A percentile compares a stretch with the other conserved stretches of the same genome.
phyloP scores from a whole-genome alignment of 371 early-diverging fungal species.

The Rhizopus arrhizus region DNA sequence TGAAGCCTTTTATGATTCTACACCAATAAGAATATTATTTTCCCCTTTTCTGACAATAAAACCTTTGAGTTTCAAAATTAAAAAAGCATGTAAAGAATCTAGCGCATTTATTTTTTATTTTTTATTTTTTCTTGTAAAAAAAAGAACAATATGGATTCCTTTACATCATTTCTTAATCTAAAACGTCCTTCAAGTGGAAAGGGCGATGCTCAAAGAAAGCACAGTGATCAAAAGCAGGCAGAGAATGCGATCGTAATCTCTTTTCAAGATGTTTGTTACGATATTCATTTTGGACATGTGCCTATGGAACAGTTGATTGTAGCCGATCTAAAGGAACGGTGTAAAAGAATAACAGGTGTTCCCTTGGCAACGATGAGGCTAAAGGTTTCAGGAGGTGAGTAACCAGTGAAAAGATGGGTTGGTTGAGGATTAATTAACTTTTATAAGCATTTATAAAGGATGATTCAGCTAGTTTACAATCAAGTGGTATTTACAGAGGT shows the following conservation, averaged over 20 bases:
- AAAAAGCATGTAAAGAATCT: too few relatives aligned
- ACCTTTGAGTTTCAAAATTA: too few relatives aligned
- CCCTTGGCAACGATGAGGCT: slow-evolving; percentile 34
- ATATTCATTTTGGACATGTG: slow-evolving; percentile 26
- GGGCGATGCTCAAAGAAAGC: neutral
- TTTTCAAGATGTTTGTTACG: slow-evolving; percentile 21
- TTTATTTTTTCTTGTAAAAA: neutral
- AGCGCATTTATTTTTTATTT: too few relatives aligned
- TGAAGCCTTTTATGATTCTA: too few relatives aligned
- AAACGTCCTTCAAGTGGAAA: neutral
- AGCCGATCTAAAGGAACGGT: slow-evolving; percentile 28
- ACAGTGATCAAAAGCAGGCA: neutral
- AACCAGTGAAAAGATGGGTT: neutral
- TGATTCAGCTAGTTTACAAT: slow-evolving; percentile 26
- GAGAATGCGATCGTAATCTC: slow-evolving; percentile 13
- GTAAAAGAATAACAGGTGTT: slow-evolving; percentile 33
- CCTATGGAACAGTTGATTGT: slow-evolving; percentile 20
- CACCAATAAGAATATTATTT: too few relatives aligned
- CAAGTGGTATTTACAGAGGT: slow-evolving; percentile 26
- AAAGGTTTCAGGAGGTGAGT: slow-evolving; percentile 36
- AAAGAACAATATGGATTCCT: slow-evolving; percentile 1
- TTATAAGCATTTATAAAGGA: slow-evolving; percentile 32
- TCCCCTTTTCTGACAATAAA: too few relatives aligned
- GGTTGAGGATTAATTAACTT: neutral
- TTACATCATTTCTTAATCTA: neutral